Base-by-base conservation (phyloP, 1,139 yeast species). In the Blastobotrys elegans region DNA sequence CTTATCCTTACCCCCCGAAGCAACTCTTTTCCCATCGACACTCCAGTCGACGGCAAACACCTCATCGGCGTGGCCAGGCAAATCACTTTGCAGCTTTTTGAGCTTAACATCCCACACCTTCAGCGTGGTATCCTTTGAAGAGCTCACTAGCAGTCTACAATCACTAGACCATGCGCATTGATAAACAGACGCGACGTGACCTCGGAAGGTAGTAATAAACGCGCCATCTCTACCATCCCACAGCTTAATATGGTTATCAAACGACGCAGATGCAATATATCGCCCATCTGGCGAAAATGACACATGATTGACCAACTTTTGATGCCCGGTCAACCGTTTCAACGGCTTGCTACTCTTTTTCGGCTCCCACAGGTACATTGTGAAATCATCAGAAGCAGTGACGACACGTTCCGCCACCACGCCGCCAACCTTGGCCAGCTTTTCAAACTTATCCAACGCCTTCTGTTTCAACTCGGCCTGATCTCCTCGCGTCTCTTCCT, bases 151-250 rank as follows among this genome's bases (percentile, higher is more conserved):
- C 41, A 92, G 71, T 55, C 98, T 74, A 64, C 92, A 86, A 64
- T 92, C 99, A 1, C 96, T 84, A 2, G 97, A 88, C 99, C 99
- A 92, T 0, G 97, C 89, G n/a, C 96, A 89, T 68, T 90, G 97
- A 64, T 92, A 92, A 0, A 92, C 98, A 2, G 97, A 89, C 0
- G 97, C 97, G 51, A 92, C 99, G 64, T 92, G 98, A 2, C 98
- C 98, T 56, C 98, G 75, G 60, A 94, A 80, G 0, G 97, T 89
- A 5, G 95, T 81, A 37, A 92, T 69, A 57, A 90, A 92, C 47
- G 85, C 85, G 34, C 98, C 98, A 52, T 86, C 84, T 55, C 87
- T 71, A 27, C 97, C 98, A 64, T 90, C 97, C 98, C 98, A 92
- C 45, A 92, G 70, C 67, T 92, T 92, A 56, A 94, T 80, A 2